These are phyloP conservation scores for Penicillium silybi DNA, from an alignment of 495 filamentous ascomycete species.

Conservation along the genomic window DNA sequence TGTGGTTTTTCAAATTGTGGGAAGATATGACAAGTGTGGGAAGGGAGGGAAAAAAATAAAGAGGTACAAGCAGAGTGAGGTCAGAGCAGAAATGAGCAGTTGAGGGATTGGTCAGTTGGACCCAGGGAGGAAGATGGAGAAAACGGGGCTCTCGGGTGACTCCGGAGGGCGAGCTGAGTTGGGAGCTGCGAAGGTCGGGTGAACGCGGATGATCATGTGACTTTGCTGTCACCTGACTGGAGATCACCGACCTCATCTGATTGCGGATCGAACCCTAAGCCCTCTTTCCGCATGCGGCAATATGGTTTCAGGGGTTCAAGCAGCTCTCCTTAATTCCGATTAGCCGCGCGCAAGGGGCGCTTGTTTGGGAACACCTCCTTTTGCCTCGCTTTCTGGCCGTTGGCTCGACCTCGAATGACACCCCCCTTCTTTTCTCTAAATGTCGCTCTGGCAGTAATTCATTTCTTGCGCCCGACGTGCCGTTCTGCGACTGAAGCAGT, in stretches of 20 bases:
- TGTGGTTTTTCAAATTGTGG: background rate
- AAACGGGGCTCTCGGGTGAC: background rate
- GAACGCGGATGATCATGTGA: slow-evolving; percentile 6
- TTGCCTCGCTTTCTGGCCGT: slow-evolving; percentile 23
- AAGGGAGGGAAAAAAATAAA: background rate
- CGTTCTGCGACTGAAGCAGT: slow-evolving; percentile 22
- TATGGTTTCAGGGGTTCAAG: slow-evolving; percentile 18
- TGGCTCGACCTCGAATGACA: slow-evolving; percentile 14
- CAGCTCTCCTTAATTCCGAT: slow-evolving; percentile 10
- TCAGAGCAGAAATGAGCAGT: slow-evolving; percentile 11
- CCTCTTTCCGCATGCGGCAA: slow-evolving; percentile 3
- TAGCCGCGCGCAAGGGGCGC: slow-evolving; percentile 46
- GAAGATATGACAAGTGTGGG: background rate
- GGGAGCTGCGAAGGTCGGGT: slow-evolving; percentile 9
- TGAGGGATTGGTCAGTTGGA: slow-evolving; percentile 18
- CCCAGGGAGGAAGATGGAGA: slow-evolving; percentile 1
- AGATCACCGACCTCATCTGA: background rate
- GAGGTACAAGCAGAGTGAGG: slow-evolving; percentile 9
- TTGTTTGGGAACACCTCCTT: slow-evolving; percentile 38
- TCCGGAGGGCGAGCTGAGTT: background rate
- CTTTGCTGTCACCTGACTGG: background rate
- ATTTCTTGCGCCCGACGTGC: slow-evolving; percentile 10
- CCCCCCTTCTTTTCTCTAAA: slow-evolving; percentile 17
- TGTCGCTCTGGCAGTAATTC: slow-evolving; percentile 35
- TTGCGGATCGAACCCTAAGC: slow-evolving; percentile 9